Conservation (phyloP, 2,329 filamentous ascomycete genomes). For the Fusarium tricinctum region DNA sequence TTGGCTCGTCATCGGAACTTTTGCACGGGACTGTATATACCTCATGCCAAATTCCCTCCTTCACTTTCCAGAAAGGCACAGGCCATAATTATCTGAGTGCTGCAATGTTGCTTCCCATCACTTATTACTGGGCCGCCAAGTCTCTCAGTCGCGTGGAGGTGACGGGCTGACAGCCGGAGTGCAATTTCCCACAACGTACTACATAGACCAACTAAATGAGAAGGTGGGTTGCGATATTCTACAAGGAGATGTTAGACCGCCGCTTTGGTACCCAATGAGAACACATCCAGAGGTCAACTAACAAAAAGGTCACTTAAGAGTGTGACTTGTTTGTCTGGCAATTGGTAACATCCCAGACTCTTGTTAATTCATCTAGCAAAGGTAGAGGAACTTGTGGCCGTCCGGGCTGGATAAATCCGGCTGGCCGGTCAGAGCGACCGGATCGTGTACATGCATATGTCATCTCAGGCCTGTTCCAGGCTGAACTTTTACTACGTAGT, state of each 20-base stretch:
- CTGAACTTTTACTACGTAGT: background rate
- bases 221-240: background rate
- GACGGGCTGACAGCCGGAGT: no score
- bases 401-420: constrained; percentile 39
- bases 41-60: no score
- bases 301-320: background rate
- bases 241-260: background rate
- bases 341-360: background rate
- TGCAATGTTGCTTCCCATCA: no score
- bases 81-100: no score
- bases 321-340: background rate
- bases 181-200: background rate
- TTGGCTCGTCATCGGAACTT: no score
- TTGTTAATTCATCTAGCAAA: background rate
- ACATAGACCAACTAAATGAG: background rate
- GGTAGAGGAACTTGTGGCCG: background rate
- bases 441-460: constrained; percentile 38
- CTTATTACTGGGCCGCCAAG: no score
- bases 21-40: no score
- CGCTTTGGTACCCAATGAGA: background rate
- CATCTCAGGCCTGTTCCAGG: background rate
- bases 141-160: background rate
- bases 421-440: constrained; percentile 43
- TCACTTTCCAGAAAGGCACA: no score
- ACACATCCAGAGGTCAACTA: background rate